Conservation (phyloP, 2,329 filamentous ascomycete species). For the Alternaria sp. region DNA sequence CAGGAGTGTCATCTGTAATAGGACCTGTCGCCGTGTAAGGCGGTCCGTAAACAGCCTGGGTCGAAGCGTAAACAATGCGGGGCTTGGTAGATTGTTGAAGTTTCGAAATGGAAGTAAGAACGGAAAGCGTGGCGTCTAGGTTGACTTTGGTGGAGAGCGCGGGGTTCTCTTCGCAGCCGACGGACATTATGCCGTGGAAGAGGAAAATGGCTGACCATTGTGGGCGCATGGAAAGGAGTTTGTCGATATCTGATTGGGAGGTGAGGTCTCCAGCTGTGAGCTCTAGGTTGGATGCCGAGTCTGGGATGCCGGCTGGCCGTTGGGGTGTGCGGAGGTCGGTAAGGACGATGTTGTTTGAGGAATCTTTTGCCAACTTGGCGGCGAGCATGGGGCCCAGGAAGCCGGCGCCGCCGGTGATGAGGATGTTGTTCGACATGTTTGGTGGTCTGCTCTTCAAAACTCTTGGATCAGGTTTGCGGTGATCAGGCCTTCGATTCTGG, state of each 20-base stretch:
- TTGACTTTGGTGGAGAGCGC: conserved; percentile 64
- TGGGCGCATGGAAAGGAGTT: conserved; percentile 3
- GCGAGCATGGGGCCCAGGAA: conserved; percentile 8
- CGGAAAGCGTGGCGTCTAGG: conserved; percentile 59
- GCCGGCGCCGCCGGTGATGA: conserved; percentile 6
- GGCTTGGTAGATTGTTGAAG: not conserved
- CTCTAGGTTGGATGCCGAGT: not conserved
- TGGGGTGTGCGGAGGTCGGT: conserved; percentile 4
- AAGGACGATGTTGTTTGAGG: not conserved
- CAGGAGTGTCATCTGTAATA: not conserved
- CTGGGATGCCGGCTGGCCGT: not conserved
- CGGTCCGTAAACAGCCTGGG: conserved; percentile 40
- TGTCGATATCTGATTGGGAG: not conserved
- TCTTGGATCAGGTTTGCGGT: not conserved
- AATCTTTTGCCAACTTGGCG: conserved; percentile 1
- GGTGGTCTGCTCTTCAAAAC: not conserved
- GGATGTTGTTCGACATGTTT: not conserved
- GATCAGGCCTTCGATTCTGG: not conserved
- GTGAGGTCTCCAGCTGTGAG: not conserved
- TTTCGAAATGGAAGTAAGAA: conserved; percentile 34
- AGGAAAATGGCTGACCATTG: conserved; percentile 50
- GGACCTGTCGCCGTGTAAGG: conserved; percentile 55
- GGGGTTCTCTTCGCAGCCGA: conserved; percentile 64
- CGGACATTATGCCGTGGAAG: conserved; percentile 70
- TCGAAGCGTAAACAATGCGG: not conserved